Base-by-base conservation (phyloP, 2,329 filamentous ascomycete species). In the Dryadomyces quercivorus region DNA sequence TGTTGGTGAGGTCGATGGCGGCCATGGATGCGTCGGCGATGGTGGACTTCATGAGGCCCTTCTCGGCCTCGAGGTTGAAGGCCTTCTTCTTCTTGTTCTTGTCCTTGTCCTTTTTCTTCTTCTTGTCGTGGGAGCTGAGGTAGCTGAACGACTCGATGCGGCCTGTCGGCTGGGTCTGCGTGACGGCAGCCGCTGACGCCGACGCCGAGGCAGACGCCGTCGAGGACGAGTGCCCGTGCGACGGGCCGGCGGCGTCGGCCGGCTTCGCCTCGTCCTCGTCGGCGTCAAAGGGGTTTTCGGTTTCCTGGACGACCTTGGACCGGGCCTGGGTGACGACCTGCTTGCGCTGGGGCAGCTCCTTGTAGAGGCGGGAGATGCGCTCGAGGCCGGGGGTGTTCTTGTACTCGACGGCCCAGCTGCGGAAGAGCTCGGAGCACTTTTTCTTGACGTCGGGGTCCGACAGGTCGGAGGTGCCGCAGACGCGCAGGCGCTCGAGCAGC, bases 11-110 rank as follows among this genome's bases (percentile, higher is more conserved):
- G 65, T 95, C 95, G 0, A 88, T 96, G n/a, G 89, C 85, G 3
- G 90, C 88, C 43, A 97, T 87, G 1, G 88, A 91, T 0, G 91
- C 82, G 49, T 92, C 88, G 3, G 92, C 93, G 59, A 98, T 90
- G n/a, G 85, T 81, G 58, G 85, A 81, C 60, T 95, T 85, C 73
- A 98, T 90, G 57, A 86, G 77, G 0, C 87, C 86, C 67, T 92
- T 92, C 67, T 97, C 93, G 43, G 82, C 85, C 61, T 94, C 88
- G 0, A 97, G 75, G 64, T 86, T 88, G 73, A 97, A 96, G 0
- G 80, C 73, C 63, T 78, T 80, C 45, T 72, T 68, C 65, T 82
- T 80, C 59, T 75, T 82, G 61, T 80, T 80, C 60, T 75, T 73
- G 60, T 75, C 72, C 60, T 75, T 73, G 60, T 75, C 72, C 52